These are phyloP conservation scores for Pisolithus albus DNA, from an alignment of 768 basidiomycete species.

Conservation along the genomic window DNA sequence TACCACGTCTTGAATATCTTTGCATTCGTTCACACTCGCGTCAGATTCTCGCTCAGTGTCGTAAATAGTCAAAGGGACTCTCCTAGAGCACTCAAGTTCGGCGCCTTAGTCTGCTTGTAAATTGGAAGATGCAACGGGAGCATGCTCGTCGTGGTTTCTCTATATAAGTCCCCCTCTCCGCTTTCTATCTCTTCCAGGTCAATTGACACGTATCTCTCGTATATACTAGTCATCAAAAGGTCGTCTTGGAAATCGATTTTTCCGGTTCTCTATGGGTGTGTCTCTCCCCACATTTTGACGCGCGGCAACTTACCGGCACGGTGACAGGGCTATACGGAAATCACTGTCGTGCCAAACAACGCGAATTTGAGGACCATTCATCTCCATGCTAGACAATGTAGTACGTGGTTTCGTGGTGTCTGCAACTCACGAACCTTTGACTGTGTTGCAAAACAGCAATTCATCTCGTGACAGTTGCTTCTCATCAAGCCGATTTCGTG, in stretches of 20 bases:
- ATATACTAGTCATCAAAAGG: slow-evolving; percentile 93
- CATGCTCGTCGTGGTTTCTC: slow-evolving; percentile 75
- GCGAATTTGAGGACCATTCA: slow-evolving; percentile 76
- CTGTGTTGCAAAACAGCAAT: slow-evolving; percentile 42
- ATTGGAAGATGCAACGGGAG: slow-evolving; percentile 63
- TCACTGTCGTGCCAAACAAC: slow-evolving; percentile 78
- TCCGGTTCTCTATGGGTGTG: slow-evolving; percentile 78
- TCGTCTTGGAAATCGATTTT: slow-evolving; percentile 91
- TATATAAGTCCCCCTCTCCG: slow-evolving; percentile 62
- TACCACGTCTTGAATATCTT: neutral
- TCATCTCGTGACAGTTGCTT: slow-evolving; percentile 65
- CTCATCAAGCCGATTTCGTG: slow-evolving; percentile 68
- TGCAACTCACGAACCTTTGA: slow-evolving; percentile 15
- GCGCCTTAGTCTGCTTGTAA: slow-evolving; percentile 1
- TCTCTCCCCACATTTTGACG: slow-evolving; percentile 18
- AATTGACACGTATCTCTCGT: slow-evolving; percentile 44
- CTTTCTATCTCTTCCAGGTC: slow-evolving; percentile 9
- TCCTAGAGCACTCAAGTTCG: neutral
- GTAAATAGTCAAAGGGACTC: neutral
- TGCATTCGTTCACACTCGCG: slow-evolving; percentile 3
- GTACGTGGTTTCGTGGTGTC: slow-evolving; percentile 39
- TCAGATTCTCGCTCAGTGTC: neutral
- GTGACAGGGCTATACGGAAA: slow-evolving; percentile 78
- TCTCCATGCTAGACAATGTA: slow-evolving; percentile 84
- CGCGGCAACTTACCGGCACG: slow-evolving; percentile 17